These are phyloP conservation scores for Macrolepiota albuminosa DNA, from an alignment of 768 basidiomycete genomes.

Conservation along the genomic window DNA sequence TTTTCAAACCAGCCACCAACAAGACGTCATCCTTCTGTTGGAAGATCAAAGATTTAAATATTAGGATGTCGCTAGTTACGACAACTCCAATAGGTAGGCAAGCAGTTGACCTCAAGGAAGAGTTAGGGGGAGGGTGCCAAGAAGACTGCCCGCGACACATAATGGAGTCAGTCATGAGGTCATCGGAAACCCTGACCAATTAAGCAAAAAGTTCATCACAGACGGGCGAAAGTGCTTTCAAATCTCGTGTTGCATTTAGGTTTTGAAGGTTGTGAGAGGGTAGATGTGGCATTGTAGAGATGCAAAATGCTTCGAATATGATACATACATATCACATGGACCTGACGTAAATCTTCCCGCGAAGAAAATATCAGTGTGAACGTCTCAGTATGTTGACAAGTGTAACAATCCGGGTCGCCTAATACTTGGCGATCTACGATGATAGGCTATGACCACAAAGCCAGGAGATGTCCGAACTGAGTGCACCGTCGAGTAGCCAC, in stretches of 20 bases:
- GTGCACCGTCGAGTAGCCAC: too few species aligned
- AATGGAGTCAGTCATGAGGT: slow-evolving; percentile 95
- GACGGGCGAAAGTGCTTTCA: slow-evolving; percentile 66
- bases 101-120: slow-evolving; percentile 4
- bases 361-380: background rate
- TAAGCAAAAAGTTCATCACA: slow-evolving; percentile 73
- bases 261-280: background rate
- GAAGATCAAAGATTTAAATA: slow-evolving; percentile 95
- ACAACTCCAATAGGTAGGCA: slow-evolving; percentile 61
- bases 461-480: too few species aligned
- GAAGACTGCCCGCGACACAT: slow-evolving; percentile 93
- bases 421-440: background rate
- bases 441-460: background rate
- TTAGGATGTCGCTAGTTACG: slow-evolving; percentile 93
- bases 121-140: slow-evolving; percentile 61
- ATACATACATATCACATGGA: background rate
- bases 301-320: background rate
- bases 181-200: slow-evolving; percentile 74
- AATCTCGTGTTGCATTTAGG: slow-evolving; percentile 51
- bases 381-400: background rate
- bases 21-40: slow-evolving; percentile 23
- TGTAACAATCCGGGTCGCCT: background rate
- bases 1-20: too few species aligned
- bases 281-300: background rate
- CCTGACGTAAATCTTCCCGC: slow-evolving; percentile 5